phyloP scores from a whole-genome alignment of 805 yeast species.

The Myxozyma nipponensis region DNA sequence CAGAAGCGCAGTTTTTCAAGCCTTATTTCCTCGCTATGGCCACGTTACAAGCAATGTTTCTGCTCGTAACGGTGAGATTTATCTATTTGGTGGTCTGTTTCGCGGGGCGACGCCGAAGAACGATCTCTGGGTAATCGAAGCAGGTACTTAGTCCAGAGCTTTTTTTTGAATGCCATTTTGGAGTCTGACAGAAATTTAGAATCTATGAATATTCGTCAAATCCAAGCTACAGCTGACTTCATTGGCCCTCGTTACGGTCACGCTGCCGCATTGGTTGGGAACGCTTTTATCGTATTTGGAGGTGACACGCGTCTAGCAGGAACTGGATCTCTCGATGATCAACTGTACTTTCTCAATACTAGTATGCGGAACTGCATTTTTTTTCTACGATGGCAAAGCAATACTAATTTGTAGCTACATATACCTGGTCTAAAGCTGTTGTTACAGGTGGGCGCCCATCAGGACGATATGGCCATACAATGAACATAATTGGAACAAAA shows the following conservation, averaged over 20 bases:
- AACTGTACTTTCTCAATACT: constrained; percentile 79
- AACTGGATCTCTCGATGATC: constrained; percentile 64
- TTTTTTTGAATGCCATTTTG: neutral
- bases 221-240: constrained; percentile 57
- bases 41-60: constrained; percentile 70
- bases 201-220: constrained; percentile 32
- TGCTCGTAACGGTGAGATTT: constrained; percentile 75
- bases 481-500: constrained; percentile 62
- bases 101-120: constrained; percentile 81
- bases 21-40: constrained; percentile 78
- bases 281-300: constrained; percentile 91
- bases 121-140: constrained; percentile 86
- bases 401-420: constrained; percentile 43
- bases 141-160: constrained; percentile 36
- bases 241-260: constrained; percentile 98
- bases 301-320: constrained; percentile 76
- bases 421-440: constrained; percentile 74
- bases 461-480: constrained; percentile 93
- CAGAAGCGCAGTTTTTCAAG: constrained; percentile 42
- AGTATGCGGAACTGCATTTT: constrained; percentile 14
- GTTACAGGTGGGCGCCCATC: constrained; percentile 73
- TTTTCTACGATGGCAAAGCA: neutral
- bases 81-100: constrained; percentile 92
- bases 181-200: constrained; percentile 25
- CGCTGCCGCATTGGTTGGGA: constrained; percentile 85